Evolutionary conservation across 2,329 filamentous ascomycete genomes (phyloP).

Genomic region (Clarireedia monteithiana): DNA sequence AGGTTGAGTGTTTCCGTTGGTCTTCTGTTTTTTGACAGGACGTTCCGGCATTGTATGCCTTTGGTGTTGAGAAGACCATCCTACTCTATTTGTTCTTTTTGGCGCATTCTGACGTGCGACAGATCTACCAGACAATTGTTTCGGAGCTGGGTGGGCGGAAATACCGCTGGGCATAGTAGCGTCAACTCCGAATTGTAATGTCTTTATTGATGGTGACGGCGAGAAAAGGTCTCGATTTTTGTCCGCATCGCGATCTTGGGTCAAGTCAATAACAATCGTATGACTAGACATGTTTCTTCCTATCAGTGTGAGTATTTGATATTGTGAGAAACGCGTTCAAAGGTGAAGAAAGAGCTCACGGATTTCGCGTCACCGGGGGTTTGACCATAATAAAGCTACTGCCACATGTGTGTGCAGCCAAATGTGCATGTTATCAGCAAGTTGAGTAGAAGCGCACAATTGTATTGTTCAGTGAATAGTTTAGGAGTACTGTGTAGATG

Average conservation of each 20-base stretch:
- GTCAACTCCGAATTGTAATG: background rate
- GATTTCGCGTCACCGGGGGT: background rate
- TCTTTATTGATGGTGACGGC: background rate
- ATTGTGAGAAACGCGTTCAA: background rate
- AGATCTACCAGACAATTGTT: too few relatives aligned
- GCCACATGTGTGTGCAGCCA: background rate
- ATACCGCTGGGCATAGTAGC: background rate
- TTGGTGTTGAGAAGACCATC: too few relatives aligned
- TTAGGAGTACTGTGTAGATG: too few relatives aligned
- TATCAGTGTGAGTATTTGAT: background rate
- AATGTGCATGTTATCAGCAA: too few relatives aligned
- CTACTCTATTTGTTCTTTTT: background rate
- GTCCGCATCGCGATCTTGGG: background rate
- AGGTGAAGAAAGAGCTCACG: background rate
- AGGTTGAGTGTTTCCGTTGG: background rate
- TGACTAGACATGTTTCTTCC: background rate
- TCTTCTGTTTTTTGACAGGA: background rate
- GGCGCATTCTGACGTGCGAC: background rate
- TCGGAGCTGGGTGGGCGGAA: too few relatives aligned
- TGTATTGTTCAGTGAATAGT: too few relatives aligned
- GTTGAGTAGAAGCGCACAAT: too few relatives aligned
- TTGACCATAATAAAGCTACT: background rate
- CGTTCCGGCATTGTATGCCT: too few relatives aligned
- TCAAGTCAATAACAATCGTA: constrained; percentile 4
- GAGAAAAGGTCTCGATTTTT: background rate